Evolutionary conservation across 2,329 filamentous ascomycete genomes (phyloP).

Genomic region (Claviceps spartinae): DNA sequence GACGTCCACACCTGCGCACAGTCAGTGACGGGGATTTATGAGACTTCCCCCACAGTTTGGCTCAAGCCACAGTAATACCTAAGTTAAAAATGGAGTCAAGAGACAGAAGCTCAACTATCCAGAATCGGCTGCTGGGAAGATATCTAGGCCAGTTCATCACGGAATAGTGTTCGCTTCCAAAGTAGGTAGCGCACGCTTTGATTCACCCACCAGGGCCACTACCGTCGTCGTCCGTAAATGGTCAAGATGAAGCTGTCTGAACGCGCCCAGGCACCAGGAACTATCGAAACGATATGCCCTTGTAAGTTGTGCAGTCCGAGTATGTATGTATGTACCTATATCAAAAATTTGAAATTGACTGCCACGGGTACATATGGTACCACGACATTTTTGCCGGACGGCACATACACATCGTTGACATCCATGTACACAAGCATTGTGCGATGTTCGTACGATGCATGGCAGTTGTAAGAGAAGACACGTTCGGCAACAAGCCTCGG

Average conservation of each 20-base stretch:
- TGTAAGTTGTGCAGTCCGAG: neutral
- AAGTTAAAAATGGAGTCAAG: neutral
- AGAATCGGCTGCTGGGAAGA: neutral
- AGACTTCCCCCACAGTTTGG: neutral
- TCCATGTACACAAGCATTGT: neutral
- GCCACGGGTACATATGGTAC: neutral
- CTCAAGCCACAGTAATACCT: neutral
- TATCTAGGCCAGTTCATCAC: neutral
- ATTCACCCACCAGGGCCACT: too few relatives aligned
- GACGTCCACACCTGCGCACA: neutral
- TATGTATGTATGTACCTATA: too few relatives aligned
- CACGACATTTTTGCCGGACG: neutral
- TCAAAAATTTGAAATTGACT: neutral
- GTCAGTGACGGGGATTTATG: neutral
- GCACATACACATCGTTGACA: neutral
- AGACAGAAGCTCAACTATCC: neutral
- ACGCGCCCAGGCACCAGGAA: neutral
- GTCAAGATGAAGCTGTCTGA: neutral
- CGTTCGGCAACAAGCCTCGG: neutral
- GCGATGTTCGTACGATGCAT: neutral
- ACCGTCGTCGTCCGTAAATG: neutral
- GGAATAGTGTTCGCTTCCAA: neutral
- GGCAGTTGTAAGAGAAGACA: neutral
- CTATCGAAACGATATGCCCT: neutral
- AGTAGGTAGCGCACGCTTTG: too few relatives aligned